Evolutionary conservation across 225 moss, liverwort and hornwort species (phyloP).

Genomic region (Pleurozium schreberi): DNA sequence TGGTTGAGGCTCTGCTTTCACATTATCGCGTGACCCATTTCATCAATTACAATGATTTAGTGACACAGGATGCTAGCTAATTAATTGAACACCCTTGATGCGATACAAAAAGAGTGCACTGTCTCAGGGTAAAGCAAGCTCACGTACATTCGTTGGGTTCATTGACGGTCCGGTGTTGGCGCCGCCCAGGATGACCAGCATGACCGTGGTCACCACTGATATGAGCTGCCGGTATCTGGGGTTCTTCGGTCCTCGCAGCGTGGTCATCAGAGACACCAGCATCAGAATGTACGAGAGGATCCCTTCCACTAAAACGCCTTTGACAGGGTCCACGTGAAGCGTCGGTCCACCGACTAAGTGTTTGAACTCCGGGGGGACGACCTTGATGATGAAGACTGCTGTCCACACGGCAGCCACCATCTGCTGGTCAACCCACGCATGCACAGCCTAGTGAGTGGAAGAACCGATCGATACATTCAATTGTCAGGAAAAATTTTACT

Average conservation of each 20-base stretch:
- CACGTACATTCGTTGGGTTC: conserved; percentile 68
- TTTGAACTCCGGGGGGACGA: conserved; percentile 43
- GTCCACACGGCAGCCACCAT: conserved; percentile 58
- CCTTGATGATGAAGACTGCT: conserved; percentile 25
- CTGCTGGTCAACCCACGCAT: conserved; percentile 6
- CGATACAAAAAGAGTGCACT: background rate
- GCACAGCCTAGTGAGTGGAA: background rate
- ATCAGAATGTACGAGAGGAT: conserved; percentile 48
- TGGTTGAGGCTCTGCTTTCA: background rate
- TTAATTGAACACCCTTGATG: too few species aligned
- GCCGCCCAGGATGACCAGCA: conserved; percentile 47
- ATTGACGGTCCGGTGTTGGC: conserved; percentile 81
- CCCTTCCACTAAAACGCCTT: conserved; percentile 64
- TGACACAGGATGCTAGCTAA: background rate
- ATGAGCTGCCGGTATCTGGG: conserved; percentile 25
- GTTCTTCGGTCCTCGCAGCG: conserved; percentile 50
- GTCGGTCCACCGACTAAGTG: conserved; percentile 54
- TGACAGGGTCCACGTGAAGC: conserved; percentile 53
- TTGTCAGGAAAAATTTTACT: too few species aligned
- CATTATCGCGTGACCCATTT: too few species aligned
- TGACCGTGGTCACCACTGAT: conserved; percentile 27
- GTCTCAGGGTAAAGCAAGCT: background rate
- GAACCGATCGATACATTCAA: background rate
- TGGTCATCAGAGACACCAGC: conserved; percentile 36
- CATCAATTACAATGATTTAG: background rate